Percentiles rank a stretch among this genome's conserved stretches.
phyloP scores from a whole-genome alignment of 495 filamentous ascomycete species.

The Aspergillus cristatus region DNA sequence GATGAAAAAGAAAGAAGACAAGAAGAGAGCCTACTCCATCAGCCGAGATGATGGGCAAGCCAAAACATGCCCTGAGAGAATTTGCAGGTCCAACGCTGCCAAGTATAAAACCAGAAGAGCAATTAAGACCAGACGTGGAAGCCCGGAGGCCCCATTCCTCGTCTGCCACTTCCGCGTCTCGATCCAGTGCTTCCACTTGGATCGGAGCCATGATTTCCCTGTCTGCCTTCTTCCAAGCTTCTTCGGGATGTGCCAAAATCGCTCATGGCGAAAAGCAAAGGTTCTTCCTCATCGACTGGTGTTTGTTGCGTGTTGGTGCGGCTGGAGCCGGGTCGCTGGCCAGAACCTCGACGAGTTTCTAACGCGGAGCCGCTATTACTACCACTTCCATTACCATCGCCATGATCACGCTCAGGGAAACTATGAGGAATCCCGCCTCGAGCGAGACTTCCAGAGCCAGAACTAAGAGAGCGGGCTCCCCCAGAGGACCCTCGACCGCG shows the following conservation, averaged over 20 bases:
- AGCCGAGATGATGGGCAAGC: no score
- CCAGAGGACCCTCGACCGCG: slow-evolving; percentile 35
- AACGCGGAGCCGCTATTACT: slow-evolving; percentile 37
- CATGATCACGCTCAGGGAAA: slow-evolving; percentile 27
- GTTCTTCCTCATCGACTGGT: slow-evolving; percentile 60
- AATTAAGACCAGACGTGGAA: slow-evolving; percentile 25
- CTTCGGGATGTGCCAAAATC: slow-evolving; percentile 63
- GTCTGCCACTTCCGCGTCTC: slow-evolving; percentile 32
- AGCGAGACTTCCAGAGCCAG: slow-evolving; percentile 35
- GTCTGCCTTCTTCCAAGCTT: slow-evolving; percentile 62
- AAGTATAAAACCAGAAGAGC: no score
- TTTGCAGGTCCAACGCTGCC: no score
- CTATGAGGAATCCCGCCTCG: slow-evolving; percentile 28
- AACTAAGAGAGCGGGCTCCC: slow-evolving; percentile 32
- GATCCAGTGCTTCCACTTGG: slow-evolving; percentile 21
- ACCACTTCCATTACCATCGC: slow-evolving; percentile 46
- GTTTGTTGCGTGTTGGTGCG: slow-evolving; percentile 26
- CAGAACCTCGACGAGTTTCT: slow-evolving; percentile 27
- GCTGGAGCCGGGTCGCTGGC: slow-evolving; percentile 24
- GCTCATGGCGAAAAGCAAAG: slow-evolving; percentile 79
- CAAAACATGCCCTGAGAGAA: no score
- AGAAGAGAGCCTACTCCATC: no score
- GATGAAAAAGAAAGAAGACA: no score
- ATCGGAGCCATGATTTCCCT: slow-evolving; percentile 32
- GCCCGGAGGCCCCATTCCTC: slow-evolving; percentile 25